phyloP scores from a whole-genome alignment of 1,284 basidiomycete genomes.

The Sanghuangporus baumii region DNA sequence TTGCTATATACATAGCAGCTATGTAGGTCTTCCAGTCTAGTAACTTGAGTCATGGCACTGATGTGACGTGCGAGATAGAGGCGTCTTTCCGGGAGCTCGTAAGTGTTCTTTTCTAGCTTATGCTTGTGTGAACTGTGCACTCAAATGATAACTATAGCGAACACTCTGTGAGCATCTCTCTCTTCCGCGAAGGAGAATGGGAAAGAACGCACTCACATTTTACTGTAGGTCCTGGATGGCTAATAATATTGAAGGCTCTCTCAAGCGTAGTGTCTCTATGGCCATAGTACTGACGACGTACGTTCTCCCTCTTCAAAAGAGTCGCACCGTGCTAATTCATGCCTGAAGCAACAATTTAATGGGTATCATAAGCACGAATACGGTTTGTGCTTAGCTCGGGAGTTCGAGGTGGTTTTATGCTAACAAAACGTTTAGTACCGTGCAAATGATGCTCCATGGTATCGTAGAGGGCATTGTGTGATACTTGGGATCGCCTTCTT shows the following conservation, averaged over 20 bases:
- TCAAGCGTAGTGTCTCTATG: conserved; percentile 68
- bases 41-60: not conserved
- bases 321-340: not conserved
- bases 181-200: not conserved
- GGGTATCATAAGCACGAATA: conserved; percentile 42
- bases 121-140: not conserved
- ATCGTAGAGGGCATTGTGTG: conserved; percentile 44
- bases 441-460: conserved; percentile 37
- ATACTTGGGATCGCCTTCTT: conserved; percentile 44
- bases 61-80: not conserved
- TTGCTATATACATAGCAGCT: conserved; percentile 64
- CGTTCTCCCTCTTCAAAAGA: conserved; percentile 10
- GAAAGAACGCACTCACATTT: not conserved
- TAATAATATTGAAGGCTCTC: conserved; percentile 69
- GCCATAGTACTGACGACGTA: conserved; percentile 56
- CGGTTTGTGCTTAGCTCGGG: conserved; percentile 27
- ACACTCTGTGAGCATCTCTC: not conserved
- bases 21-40: conserved; percentile 32
- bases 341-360: conserved; percentile 36
- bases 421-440: conserved; percentile 27
- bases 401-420: not conserved
- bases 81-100: conserved; percentile 55
- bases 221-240: conserved; percentile 49
- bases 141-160: not conserved
- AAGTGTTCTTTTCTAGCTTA: conserved; percentile 30